A percentile compares a stretch with the other conserved stretches of the same genome.
Evolutionary conservation across 306 rosid species (phyloP).

Genomic region (Spatholobus suberectus): DNA sequence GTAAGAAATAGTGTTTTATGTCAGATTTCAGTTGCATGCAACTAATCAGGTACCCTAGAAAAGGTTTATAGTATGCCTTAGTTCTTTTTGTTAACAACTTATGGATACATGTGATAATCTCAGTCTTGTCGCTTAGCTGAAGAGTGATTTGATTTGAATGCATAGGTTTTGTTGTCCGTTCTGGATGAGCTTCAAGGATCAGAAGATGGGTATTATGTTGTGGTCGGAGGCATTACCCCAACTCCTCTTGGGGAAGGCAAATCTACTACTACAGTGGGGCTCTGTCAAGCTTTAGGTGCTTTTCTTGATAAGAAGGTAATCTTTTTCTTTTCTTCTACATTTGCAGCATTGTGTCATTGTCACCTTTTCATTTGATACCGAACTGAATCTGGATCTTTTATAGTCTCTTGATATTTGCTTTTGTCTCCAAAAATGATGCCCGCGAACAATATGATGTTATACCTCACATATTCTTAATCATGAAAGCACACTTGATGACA

Average conservation of each 20-base stretch:
- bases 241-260: slow-evolving; percentile 99
- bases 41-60: neutral
- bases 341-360: neutral
- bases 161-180: slow-evolving; percentile 84
- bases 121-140: neutral
- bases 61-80: neutral
- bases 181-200: slow-evolving; percentile 75
- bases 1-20: neutral
- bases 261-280: slow-evolving; percentile 98
- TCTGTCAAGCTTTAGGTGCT: slow-evolving; percentile 99
- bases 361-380: neutral
- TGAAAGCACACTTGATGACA: neutral
- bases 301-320: slow-evolving; percentile 90
- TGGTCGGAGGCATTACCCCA: slow-evolving; percentile 98
- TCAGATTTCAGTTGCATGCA: neutral
- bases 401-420: neutral
- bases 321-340: neutral
- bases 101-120: neutral
- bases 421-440: slow-evolving; percentile 17
- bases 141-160: slow-evolving; percentile 23
- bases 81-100: neutral
- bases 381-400: neutral
- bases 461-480: neutral
- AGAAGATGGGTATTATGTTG: slow-evolving; percentile 87
- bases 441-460: neutral